Evolutionary conservation across 805 yeast species (phyloP).

Genomic region (Cyberlindnera subsufficiens): DNA sequence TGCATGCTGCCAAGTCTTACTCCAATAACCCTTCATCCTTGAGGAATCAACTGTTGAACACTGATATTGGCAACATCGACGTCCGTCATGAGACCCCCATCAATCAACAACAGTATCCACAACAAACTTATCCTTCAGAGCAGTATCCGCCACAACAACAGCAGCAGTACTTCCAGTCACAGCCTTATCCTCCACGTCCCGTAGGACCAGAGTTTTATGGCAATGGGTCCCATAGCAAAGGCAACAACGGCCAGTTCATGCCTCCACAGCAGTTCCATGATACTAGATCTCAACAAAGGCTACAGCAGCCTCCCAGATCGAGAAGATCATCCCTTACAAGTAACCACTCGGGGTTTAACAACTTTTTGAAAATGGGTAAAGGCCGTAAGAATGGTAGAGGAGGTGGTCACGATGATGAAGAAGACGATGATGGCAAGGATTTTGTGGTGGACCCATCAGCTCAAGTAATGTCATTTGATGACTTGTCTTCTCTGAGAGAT

Average conservation of each 20-base stretch:
- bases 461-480: conserved; percentile 51
- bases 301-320: conserved; percentile 7
- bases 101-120: conserved; percentile 2
- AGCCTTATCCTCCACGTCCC: conserved; percentile 13
- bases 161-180: conserved; percentile 10
- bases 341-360: conserved; percentile 9
- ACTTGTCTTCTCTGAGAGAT: conserved; percentile 56
- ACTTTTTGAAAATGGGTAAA: conserved; percentile 11
- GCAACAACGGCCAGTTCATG: conserved; percentile 9
- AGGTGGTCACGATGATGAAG: conserved; percentile 27
- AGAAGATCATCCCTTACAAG: conserved; percentile 18
- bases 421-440: conserved; percentile 33
- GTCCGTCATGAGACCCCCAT: conserved; percentile 36
- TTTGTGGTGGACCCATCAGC: conserved; percentile 25
- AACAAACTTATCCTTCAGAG: conserved; percentile 2
- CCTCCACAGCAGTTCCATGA: background rate
- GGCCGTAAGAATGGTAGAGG: conserved; percentile 1
- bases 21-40: conserved; percentile 8
- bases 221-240: conserved; percentile 6
- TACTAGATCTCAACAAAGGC: background rate
- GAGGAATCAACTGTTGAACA: conserved; percentile 32
- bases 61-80: conserved; percentile 39
- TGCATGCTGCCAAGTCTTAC: conserved; percentile 13
- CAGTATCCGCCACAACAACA: conserved; percentile 7
- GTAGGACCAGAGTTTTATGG: background rate